These are phyloP conservation scores for Euphorbia corollata DNA, from an alignment of 441 rosid species.

Conservation along the genomic window DNA sequence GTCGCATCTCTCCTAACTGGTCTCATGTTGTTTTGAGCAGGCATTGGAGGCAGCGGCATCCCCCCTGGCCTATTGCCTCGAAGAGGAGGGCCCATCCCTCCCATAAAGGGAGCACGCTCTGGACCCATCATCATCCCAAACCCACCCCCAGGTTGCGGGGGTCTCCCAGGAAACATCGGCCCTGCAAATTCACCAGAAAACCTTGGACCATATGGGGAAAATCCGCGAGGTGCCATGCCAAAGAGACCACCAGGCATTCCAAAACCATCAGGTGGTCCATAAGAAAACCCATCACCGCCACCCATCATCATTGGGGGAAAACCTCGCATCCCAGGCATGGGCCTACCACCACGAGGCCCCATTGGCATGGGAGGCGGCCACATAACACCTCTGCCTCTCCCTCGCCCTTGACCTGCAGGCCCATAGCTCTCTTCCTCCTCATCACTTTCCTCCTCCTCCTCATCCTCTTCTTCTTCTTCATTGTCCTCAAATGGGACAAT, in stretches of 20 bases:
- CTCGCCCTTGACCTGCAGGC: conserved; percentile 63
- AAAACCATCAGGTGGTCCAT: conserved; percentile 70
- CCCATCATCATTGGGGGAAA: conserved; percentile 82
- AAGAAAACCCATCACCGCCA: conserved; percentile 62
- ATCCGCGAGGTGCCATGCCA: conserved; percentile 70
- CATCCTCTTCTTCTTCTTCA: conserved; percentile 96
- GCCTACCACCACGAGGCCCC: conserved; percentile 56
- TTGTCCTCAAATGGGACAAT: conserved; percentile 96
- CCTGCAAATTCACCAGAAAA: conserved; percentile 84
- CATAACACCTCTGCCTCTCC: conserved; percentile 91
- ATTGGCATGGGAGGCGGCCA: conserved; percentile 95
- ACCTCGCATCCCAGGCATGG: conserved; percentile 82
- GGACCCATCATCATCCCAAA: conserved; percentile 92
- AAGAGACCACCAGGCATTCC: conserved; percentile 75
- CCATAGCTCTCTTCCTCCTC: conserved; percentile 67
- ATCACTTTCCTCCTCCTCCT: conserved; percentile 82
- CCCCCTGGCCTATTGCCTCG: conserved; percentile 59
- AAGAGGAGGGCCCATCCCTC: conserved; percentile 61
- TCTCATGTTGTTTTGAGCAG: conserved; percentile 39
- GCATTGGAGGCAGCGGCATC: conserved; percentile 40
- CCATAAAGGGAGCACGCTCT: conserved; percentile 75
- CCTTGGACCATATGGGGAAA: conserved; percentile 78
- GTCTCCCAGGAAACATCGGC: conserved; percentile 94
- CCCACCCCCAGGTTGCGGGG: conserved; percentile 85
- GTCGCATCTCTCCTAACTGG: conserved; percentile 43